A percentile compares a stretch with the other conserved stretches of the same genome.
Conservation (phyloP, 345 rosid species). For the Aquilaria sinensis region DNA sequence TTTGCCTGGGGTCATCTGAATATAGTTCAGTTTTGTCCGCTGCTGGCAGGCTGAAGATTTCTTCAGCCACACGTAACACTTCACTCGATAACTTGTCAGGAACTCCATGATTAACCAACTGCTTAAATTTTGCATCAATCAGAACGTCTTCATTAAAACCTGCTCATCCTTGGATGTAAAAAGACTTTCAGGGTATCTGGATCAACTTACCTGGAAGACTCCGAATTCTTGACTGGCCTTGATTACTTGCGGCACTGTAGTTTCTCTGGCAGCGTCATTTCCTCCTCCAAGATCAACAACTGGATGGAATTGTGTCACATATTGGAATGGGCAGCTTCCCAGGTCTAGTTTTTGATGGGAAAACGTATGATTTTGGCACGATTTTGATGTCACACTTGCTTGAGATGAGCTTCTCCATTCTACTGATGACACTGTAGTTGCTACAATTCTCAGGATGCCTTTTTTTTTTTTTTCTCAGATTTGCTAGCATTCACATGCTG, state of each 20-base stretch:
- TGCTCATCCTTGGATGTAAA: neutral
- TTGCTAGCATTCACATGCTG: too few relatives aligned
- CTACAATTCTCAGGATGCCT: too few relatives aligned
- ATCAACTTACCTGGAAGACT: conserved; percentile 16
- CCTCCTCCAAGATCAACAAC: conserved; percentile 12
- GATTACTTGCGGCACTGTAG: conserved; percentile 5
- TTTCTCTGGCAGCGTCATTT: neutral
- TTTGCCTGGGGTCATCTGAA: conserved; percentile 16
- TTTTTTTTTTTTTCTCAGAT: too few relatives aligned
- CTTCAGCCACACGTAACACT: conserved; percentile 9
- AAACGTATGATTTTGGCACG: conserved; percentile 15
- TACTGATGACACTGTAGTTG: neutral
- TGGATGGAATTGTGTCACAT: conserved; percentile 20
- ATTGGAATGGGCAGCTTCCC: conserved; percentile 1
- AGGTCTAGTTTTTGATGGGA: conserved; percentile 21
- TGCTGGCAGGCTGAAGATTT: conserved; percentile 13
- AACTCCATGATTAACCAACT: conserved; percentile 23
- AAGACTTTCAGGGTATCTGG: neutral
- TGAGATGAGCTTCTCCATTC: conserved; percentile 21
- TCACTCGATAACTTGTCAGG: conserved; percentile 12
- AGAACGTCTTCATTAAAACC: too few relatives aligned
- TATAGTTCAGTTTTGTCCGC: conserved; percentile 15
- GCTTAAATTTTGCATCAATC: neutral
- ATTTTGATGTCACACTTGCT: conserved; percentile 6
- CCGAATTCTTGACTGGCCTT: conserved; percentile 20